Evolutionary conservation across 2,329 filamentous ascomycete genomes (phyloP), one percentile per base, ranked within the genome.

Genomic region (Ophiognomonia clavigignenti-juglandacearum): DNA sequence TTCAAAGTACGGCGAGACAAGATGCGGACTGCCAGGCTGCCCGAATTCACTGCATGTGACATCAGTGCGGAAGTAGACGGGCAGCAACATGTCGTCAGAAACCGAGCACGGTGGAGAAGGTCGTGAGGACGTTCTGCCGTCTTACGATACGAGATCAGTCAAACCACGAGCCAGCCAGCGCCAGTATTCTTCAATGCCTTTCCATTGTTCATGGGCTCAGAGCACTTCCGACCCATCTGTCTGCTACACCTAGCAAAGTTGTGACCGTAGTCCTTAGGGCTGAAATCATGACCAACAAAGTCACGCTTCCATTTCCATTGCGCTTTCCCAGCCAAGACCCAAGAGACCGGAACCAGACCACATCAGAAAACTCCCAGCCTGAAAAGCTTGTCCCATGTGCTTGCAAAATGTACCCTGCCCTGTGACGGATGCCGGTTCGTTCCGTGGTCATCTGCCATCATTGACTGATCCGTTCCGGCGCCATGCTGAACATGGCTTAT

Each of bases 211-310:
- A 57, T 47, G 56, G 56, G 59, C 59, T 59, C 60, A 56, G 61
- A 62, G 61, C 60, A 58, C 60, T 64, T 64, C 61, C 60, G 56
- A 61, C 60, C 60, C 61, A 56, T 59, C 43, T 49, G 39, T 44
- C 56, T 59, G 61, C 60, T 62, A 63, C 59, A 61, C 57, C 59
- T 52, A 59, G 56, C 57, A 52, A 52, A 50, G n/a, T 48, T 38
- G 37, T 43, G 43, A 48, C 40, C 40, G 40, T 44, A 39, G 38
- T 34, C 27, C 49, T 49, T 46, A 41, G 42, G 42, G 43, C 44
- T 42, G 48, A 40, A 41, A 45, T 39, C 32, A 41, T 18, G 32
- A 41, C 37, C 24, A n/a, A n/a, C n/a, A n/a, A n/a, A n/a, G n/a
- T n/a, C n/a, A n/a, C n/a, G n/a, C n/a, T n/a, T n/a, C 54, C 54